Evolutionary conservation across 2,329 filamentous ascomycete genomes (phyloP), one percentile per base, ranked within the genome.

Genomic region (Claviceps cyperi): DNA sequence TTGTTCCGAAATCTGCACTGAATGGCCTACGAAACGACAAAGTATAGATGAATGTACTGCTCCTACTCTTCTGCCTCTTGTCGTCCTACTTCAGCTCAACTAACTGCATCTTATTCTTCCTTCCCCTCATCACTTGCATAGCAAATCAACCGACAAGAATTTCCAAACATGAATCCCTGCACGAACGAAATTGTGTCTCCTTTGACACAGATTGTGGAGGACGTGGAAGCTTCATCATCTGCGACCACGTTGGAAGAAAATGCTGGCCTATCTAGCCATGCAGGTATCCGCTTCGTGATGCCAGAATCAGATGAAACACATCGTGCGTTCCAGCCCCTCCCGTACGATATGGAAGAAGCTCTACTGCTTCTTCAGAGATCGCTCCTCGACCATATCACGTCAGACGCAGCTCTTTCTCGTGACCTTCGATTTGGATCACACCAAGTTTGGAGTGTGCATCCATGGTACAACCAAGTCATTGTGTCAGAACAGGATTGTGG

Each of bases 111-210:
- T 37, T 38, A 41, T 38, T 39, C 22, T 28, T 21, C 22, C 32
- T 38, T 22, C 17, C 14, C 37, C 37, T 46, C 46, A 15, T 36
- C 24, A 14, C 40, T 39, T 22, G 38, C 21, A n/a, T 24, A 32
- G 5, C 19, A 37, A 14, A 43, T 43, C 37, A 40, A 46, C 15
- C 13, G 4, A 32, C 7, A 17, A 7, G 35, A 43, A 3, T 8
- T 37, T 35, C 24, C 14, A 19, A 21, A 17, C 35, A 53, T 51
- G 47, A 53, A 53, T 49, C 47, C 51, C 17, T 51, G 49, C 49
- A 47, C 51, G 11, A 28, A 39, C 28, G 40, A 53, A 22, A 46
- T 53, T 13, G 51, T 39, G n/a, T 49, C 51, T 44, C 38, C 45
- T 32, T 47, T 35, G 15, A 37, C 38, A 47, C 47, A 49, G 19